Conservation (phyloP, 805 yeast species). For the Metschnikowia kunwiensis region DNA sequence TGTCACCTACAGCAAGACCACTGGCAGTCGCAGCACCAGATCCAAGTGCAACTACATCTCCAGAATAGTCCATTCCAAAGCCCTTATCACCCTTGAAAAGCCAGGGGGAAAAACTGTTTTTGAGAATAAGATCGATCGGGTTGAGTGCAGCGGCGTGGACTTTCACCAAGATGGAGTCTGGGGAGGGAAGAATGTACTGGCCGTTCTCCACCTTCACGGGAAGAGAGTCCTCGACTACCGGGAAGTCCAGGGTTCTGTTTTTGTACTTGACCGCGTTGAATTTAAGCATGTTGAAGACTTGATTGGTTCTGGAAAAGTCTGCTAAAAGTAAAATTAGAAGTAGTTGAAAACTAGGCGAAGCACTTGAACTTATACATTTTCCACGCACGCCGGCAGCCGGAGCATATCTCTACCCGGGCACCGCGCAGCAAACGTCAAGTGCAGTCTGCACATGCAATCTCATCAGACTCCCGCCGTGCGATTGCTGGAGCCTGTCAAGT, state of each 20-base stretch:
- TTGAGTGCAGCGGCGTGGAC: constrained; percentile 33
- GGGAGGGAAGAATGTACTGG: constrained; percentile 11
- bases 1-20: constrained; percentile 27
- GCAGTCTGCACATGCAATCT: too few relatives aligned
- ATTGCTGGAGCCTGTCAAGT: too few relatives aligned
- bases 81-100: constrained; percentile 20
- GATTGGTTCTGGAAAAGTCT: too few relatives aligned
- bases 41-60: constrained; percentile 33
- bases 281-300: constrained; percentile 12
- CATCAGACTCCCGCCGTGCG: too few relatives aligned
- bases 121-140: constrained; percentile 30
- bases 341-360: too few relatives aligned
- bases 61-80: constrained; percentile 33
- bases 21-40: constrained; percentile 19
- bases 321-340: too few relatives aligned
- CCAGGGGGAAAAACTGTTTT: constrained; percentile 16
- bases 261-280: constrained; percentile 25
- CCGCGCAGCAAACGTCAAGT: too few relatives aligned
- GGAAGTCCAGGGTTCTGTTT: constrained; percentile 16
- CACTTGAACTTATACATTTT: too few relatives aligned
- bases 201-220: constrained; percentile 13
- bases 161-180: constrained; percentile 27
- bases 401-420: too few relatives aligned
- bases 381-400: too few relatives aligned
- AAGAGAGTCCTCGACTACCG: constrained; percentile 11